Conservation (phyloP, 108 stramenopile species). For the Nannochloropsis granulata region DNA sequence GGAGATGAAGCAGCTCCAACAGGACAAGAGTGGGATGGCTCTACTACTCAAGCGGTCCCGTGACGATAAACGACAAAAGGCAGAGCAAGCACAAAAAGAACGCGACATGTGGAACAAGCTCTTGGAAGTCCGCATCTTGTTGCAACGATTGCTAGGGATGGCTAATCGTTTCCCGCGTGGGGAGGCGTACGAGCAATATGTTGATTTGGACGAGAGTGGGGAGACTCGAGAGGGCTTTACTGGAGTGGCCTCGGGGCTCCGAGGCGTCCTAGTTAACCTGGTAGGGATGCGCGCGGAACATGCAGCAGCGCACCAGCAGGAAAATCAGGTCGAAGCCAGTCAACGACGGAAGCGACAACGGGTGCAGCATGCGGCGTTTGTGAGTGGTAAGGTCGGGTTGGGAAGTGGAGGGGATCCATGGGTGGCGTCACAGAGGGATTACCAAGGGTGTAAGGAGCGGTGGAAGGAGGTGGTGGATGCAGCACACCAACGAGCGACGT, state of each 20-base stretch:
- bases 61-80: background rate
- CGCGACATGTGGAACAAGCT: constrained; percentile 17
- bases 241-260: background rate
- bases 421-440: background rate
- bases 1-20: constrained; percentile 4
- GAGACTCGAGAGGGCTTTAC: background rate
- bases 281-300: background rate
- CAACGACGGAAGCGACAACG: background rate
- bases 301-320: background rate
- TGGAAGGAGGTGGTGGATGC: background rate
- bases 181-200: background rate
- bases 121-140: constrained; percentile 24
- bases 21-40: background rate
- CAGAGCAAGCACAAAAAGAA: background rate
- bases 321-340: background rate
- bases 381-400: background rate
- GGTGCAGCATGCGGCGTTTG: background rate
- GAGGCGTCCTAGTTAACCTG: background rate
- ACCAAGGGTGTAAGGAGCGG: constrained; percentile 5
- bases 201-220: background rate
- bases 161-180: constrained; percentile 12
- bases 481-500: constrained; percentile 8
- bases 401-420: background rate
- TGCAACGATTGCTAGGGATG: constrained; percentile 12
- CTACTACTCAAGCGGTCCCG: background rate